Evolutionary conservation across 352 stramenopile species (phyloP).

Genomic region (Pythium brachiatum): DNA sequence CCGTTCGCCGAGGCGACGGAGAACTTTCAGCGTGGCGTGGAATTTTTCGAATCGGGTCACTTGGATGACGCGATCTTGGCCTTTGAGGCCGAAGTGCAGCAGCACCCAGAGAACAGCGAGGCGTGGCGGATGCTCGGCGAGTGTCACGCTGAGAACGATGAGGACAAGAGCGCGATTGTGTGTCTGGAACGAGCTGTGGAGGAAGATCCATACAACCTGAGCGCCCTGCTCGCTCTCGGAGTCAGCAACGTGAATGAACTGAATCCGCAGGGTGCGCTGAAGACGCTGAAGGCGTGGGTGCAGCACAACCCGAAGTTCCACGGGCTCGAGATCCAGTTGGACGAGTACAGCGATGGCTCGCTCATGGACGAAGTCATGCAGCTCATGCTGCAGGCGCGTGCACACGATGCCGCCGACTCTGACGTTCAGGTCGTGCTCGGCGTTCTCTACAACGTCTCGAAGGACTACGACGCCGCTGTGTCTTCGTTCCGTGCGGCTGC

Average conservation of each 20-base stretch:
- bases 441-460: conserved; percentile 97
- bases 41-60: conserved; percentile 89
- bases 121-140: conserved; percentile 94
- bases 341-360: conserved; percentile 88
- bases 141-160: conserved; percentile 96
- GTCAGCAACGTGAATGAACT: conserved; percentile 98
- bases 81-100: conserved; percentile 95
- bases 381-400: conserved; percentile 90
- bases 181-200: conserved; percentile 94
- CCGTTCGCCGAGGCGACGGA: conserved; percentile 60
- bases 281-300: conserved; percentile 95
- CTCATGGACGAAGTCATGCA: conserved; percentile 94
- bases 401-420: conserved; percentile 69
- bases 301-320: conserved; percentile 97
- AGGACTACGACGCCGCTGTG: conserved; percentile 94
- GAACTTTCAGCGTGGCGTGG: conserved; percentile 70
- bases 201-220: conserved; percentile 94
- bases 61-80: conserved; percentile 91
- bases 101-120: conserved; percentile 92
- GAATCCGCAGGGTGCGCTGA: conserved; percentile 90
- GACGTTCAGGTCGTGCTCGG: conserved; percentile 92
- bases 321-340: conserved; percentile 85
- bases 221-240: conserved; percentile 90
- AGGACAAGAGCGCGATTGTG: conserved; percentile 94
- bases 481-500: conserved; percentile 87